Percentiles rank a stretch among this genome's conserved stretches.
phyloP scores from a whole-genome alignment of 805 yeast species.

The Nadsonia fulvescens region DNA sequence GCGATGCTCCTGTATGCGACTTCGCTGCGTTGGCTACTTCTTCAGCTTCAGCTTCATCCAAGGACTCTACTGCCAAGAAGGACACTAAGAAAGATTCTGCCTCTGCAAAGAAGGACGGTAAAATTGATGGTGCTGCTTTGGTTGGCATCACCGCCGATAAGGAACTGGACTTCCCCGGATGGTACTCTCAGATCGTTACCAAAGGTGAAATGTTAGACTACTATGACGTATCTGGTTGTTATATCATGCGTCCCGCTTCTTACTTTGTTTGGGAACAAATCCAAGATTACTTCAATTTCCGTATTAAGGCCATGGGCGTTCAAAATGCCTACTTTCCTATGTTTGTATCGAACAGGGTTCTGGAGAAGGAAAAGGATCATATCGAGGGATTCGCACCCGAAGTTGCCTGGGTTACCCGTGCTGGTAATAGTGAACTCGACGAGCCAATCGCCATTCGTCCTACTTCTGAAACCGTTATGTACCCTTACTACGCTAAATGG shows the following conservation, averaged over 20 bases:
- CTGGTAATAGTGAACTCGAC: slow-evolving; percentile 85
- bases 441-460: slow-evolving; percentile 99
- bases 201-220: slow-evolving; percentile 98
- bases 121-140: slow-evolving; percentile 68
- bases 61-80: slow-evolving; percentile 19
- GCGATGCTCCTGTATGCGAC: slow-evolving; percentile 23
- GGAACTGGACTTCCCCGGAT: slow-evolving; percentile 77
- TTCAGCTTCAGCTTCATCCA: slow-evolving; percentile 25
- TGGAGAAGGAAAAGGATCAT: slow-evolving; percentile 96
- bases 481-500: slow-evolving; percentile 99
- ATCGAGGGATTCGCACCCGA: slow-evolving; percentile 99
- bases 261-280: slow-evolving; percentile 89
- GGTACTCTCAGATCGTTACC: slow-evolving; percentile 93
- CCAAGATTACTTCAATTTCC: slow-evolving; percentile 67
- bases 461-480: slow-evolving; percentile 98
- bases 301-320: slow-evolving; percentile 79
- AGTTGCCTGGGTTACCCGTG: slow-evolving; percentile 98
- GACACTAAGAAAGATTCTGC: slow-evolving; percentile 13
- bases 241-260: slow-evolving; percentile 90
- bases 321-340: slow-evolving; percentile 94
- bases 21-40: slow-evolving; percentile 21
- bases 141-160: slow-evolving; percentile 95
- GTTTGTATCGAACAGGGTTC: slow-evolving; percentile 85
- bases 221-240: slow-evolving; percentile 97
- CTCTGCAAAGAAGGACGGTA: slow-evolving; percentile 26